A percentile compares a stretch with the other conserved stretches of the same genome.
Conservation (phyloP, 257 asterid genomes). For the Solanum lycopersicoides region DNA sequence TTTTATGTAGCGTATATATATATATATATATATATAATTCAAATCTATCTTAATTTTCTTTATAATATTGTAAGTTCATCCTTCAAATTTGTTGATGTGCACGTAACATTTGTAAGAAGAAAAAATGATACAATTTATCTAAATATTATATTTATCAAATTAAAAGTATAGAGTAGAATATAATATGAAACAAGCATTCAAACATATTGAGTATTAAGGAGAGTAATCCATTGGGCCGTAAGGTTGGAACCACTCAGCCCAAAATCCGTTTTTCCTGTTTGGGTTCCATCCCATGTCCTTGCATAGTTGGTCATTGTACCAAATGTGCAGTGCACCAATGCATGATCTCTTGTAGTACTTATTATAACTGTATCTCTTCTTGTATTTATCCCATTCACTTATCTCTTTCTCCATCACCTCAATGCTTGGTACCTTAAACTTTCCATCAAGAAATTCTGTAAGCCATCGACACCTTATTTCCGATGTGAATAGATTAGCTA, state of each 20-base stretch:
- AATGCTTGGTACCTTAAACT: constrained; percentile 31
- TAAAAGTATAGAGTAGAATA: neutral
- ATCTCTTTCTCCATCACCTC: constrained; percentile 34
- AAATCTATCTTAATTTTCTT: neutral
- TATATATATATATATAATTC: too few species aligned
- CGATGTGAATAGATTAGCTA: neutral
- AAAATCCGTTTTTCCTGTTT: constrained; percentile 24
- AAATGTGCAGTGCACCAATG: constrained; percentile 28
- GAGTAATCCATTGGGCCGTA: constrained; percentile 37
- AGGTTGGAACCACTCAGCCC: constrained; percentile 35
- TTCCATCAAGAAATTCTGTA: constrained; percentile 31
- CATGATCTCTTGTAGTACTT: constrained; percentile 22
- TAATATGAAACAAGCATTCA: neutral
- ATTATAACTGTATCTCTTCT: constrained; percentile 19
- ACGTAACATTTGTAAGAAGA: neutral
- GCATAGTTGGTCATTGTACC: constrained; percentile 43
- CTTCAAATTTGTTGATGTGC: neutral
- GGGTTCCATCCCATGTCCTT: constrained; percentile 48
- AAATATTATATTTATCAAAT: neutral
- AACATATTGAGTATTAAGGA: neutral
- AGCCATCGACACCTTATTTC: constrained; percentile 41
- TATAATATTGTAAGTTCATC: neutral
- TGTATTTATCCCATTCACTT: constrained; percentile 24
- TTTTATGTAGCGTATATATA: too few species aligned
- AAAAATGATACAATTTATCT: too few species aligned